Base-by-base conservation (phyloP, 768 basidiomycete species). In the Trametopsis cervina region DNA sequence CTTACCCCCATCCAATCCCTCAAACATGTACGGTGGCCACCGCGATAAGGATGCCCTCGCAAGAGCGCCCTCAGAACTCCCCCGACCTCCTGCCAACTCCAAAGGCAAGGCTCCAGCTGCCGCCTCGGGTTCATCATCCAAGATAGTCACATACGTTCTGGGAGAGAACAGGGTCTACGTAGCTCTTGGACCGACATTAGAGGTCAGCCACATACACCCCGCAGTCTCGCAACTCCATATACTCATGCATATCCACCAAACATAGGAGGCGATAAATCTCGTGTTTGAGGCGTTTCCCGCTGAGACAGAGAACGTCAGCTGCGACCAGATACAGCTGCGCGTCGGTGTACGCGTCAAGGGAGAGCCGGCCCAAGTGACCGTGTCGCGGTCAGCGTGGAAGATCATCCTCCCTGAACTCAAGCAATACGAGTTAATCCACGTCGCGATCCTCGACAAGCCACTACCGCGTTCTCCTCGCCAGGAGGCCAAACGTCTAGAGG, bases 101-200 rank as follows among this genome's bases (percentile, higher is more conserved):
- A 33, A 33, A 33, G 29, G 29, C 29, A 33, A 33, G 15, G 29
- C 29, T 7, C 29, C 29, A 33, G 29, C 42, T 18, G 42, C 23
- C 10, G 6, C 42, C 42, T 12, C 21, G 3, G 5, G 35, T 12
- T 7, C 33, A 13, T 39, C 46, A 11, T 4, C 51, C 0, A 49
- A 51, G 17, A 46, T 64, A 46, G 39, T 66, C 15, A 64, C 65
- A 1, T 66, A 63, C 46, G 53, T 54, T 35, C 59, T 47, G 45
- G 50, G 49, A 33, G 52, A 52, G 0, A 39, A 45, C 17, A 48
- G 65, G 56, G 63, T 61, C 4, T 66, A 65, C 44, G 64, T 66
- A 1, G 55, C 52, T 0, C 55, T 57, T 0, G 59, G 54, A n/a
- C 41, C 50, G 3, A 43, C 53, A 26, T 60, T 59, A 46, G 54